Evolutionary conservation across 768 basidiomycete species (phyloP), one percentile per base, ranked within the genome.

Genomic region (Leccinum longicurvipes): DNA sequence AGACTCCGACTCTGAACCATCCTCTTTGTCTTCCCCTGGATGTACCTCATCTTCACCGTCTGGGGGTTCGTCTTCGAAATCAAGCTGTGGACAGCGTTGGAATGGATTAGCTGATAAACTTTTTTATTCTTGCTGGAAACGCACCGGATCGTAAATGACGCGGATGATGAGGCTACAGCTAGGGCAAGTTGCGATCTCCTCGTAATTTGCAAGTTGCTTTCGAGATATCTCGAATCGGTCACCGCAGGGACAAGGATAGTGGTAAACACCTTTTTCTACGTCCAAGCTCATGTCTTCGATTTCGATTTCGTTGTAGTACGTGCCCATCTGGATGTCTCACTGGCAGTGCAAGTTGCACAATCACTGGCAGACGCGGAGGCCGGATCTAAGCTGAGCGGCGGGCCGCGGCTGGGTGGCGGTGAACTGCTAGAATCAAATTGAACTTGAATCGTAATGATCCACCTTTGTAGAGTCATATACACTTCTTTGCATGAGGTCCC

Each of bases 261-360:
- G 95, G 67, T 86, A 98, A 5, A 98, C 89, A 41, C 79, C 69
- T 67, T 87, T 90, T 53, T 79, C 83, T 23, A 79, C 78, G 70
- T 96, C 93, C 91, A 92, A 97, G 15, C 76, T 81, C 87, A 97
- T 95, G 66, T 97, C 95, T 68, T 98, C 96, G 51, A 98, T 97
- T 70, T 98, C 94, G 25, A 98, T 85, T 73, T 97, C 95, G 77
- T 98, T 94, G 78, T 98, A 95, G 72, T 90, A 93, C 21, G 87
- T 86, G 15, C 85, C 88, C 90, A 92, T 91, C 5, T n/a, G n/a
- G n/a, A n/a, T n/a, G n/a, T n/a, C n/a, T n/a, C n/a, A n/a, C n/a
- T n/a, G n/a, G n/a, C n/a, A n/a, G n/a, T n/a, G n/a, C n/a, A n/a
- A n/a, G n/a, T n/a, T n/a, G n/a, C n/a, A n/a, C n/a, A n/a, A n/a